Percentiles rank a stretch among this genome's conserved stretches.
Conservation (phyloP, 2,329 filamentous ascomycete genomes). For the Cercospora nicotianae region DNA sequence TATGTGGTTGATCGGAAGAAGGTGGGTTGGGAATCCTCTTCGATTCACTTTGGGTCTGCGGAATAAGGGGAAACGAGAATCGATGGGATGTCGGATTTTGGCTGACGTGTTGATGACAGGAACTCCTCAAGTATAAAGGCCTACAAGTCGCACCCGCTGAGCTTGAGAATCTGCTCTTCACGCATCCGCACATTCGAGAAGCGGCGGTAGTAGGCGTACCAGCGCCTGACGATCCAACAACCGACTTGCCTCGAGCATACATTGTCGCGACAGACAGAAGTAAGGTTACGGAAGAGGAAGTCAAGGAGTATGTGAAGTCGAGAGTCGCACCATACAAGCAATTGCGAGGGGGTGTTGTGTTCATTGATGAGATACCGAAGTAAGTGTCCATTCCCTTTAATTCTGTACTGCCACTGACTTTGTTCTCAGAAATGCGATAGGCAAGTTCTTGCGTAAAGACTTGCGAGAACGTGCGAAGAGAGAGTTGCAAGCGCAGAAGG, state of each 20-base stretch:
- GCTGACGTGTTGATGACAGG: constrained; percentile 50
- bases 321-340: constrained; percentile 50
- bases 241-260: constrained; percentile 48
- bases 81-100: too few species aligned
- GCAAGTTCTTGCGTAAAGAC: constrained; percentile 49
- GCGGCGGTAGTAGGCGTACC: constrained; percentile 48
- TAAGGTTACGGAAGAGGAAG: constrained; percentile 37
- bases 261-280: constrained; percentile 41
- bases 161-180: constrained; percentile 47
- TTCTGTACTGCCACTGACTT: neutral
- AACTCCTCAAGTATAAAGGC: constrained; percentile 56
- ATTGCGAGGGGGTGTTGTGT: constrained; percentile 47
- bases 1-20: constrained; percentile 77
- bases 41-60: too few species aligned
- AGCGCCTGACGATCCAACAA: constrained; percentile 47
- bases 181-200: constrained; percentile 46
- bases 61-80: too few species aligned
- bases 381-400: neutral
- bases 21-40: constrained; percentile 11
- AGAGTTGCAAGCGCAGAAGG: constrained; percentile 39
- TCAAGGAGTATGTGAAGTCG: constrained; percentile 44
- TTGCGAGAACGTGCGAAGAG: constrained; percentile 45
- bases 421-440: constrained; percentile 39
- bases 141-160: constrained; percentile 51
- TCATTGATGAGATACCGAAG: constrained; percentile 49